Evolutionary conservation across 202 grass and related monocot genomes (phyloP).

Genomic region (Zoysia matrella): DNA sequence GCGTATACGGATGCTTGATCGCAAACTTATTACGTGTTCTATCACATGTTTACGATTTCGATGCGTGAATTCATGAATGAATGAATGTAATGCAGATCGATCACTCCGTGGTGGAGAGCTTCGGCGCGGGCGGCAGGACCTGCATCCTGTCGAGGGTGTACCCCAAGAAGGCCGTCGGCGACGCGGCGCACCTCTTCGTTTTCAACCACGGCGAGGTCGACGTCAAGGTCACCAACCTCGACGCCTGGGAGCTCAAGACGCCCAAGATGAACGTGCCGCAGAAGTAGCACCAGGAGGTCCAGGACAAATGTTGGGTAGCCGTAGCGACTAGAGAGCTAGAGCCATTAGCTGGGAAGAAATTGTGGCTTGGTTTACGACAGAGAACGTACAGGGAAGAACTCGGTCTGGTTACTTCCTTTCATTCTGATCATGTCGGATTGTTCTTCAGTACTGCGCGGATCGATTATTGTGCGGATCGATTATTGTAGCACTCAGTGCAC

Average conservation of each 20-base stretch:
- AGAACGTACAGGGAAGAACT: neutral
- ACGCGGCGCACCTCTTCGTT: conserved; percentile 59
- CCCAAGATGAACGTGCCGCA: conserved; percentile 38
- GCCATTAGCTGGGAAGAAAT: neutral
- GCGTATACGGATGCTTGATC: neutral
- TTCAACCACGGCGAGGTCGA: conserved; percentile 76
- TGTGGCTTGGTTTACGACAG: neutral
- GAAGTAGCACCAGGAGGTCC: neutral
- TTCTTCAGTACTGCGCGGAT: neutral
- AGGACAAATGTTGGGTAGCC: neutral
- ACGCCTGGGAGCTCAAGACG: conserved; percentile 77
- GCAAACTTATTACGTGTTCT: neutral
- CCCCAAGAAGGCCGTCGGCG: conserved; percentile 58
- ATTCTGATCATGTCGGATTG: neutral
- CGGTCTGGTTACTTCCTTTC: neutral
- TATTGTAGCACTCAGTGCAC: neutral
- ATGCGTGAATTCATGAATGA: too few species aligned
- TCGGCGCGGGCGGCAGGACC: conserved; percentile 60
- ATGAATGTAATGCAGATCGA: conserved; percentile 51
- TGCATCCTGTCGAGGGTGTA: conserved; percentile 83
- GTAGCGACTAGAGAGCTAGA: neutral
- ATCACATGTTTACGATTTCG: too few species aligned
- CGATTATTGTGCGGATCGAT: neutral
- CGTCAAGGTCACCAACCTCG: conserved; percentile 54
- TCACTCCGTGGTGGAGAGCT: conserved; percentile 83